Evolutionary conservation across 2,329 filamentous ascomycete species (phyloP), one percentile per base, ranked within the genome.

Genomic region (Colletotrichum musae): DNA sequence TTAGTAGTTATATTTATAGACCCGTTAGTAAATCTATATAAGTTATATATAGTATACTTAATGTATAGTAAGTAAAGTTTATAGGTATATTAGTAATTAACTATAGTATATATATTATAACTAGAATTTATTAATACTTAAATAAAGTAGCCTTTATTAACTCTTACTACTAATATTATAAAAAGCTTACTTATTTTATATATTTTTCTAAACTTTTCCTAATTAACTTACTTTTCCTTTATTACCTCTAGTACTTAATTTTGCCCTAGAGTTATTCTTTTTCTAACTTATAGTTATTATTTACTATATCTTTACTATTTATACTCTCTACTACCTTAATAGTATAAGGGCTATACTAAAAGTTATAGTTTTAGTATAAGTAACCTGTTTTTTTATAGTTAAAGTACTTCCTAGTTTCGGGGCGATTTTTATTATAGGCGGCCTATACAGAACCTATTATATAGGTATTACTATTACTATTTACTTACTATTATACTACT

Each of bases 11-110:
- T 64, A 26, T 36, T 71, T 57, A 39, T 52, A 47, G 56, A 62
- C 59, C 18, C 62, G 53, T 32, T 70, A 48, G 52, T 62, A 70
- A 64, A 54, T 57, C 32, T 48, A 48, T 58, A 54, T 71, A 45
- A 61, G 58, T 9, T 39, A 3, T 4, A 4, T 9, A 13, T 7
- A 39, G 21, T 58, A 59, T 59, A 59, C 71, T 24, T 47, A 54
- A 51, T 71, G 59, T 57, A 21, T 45, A 39, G 41, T 52, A 61
- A 48, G 47, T 53, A 64, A 51, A 43, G 48, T 16, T 62, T 45
- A 15, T 59, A 52, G 52, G 18, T 62, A 66, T 26, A 64, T 43
- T 41, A 61, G 50, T 48, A 57, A 63, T 45, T 65, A 62, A 18
- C 39, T 57, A 28, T 69, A 68, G 36, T 39, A 39, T 39, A 39